Conservation (phyloP, 73 alveolate genomes). For the Paramecium tetraurelia region DNA sequence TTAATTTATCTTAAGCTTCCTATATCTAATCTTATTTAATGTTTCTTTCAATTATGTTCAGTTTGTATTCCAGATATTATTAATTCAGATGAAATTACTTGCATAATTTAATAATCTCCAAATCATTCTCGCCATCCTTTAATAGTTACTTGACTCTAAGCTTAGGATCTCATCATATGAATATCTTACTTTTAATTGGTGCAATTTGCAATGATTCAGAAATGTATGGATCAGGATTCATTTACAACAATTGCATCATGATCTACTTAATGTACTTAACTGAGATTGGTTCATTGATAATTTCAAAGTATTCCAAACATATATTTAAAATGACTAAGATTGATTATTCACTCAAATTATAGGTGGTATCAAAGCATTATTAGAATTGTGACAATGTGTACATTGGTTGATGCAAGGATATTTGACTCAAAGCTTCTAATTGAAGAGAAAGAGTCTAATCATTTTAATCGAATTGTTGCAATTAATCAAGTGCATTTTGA, state of each 20-base stretch:
- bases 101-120: neutral
- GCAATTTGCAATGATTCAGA: neutral
- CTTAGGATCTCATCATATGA: neutral
- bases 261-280: neutral
- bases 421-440: neutral
- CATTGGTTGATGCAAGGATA: neutral
- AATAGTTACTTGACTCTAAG: neutral
- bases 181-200: neutral
- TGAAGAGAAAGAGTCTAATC: neutral
- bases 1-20: neutral
- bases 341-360: neutral
- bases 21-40: neutral
- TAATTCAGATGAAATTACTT: neutral
- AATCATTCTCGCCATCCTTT: neutral
- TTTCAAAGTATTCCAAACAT: neutral
- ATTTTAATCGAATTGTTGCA: neutral
- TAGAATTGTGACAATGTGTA: neutral
- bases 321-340: neutral
- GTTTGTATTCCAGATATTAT: conserved; percentile 5
- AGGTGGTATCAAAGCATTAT: neutral
- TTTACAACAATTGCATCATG: neutral
- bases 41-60: neutral
- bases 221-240: conserved; percentile 35
- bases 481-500: neutral
- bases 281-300: neutral